Conservation (phyloP, 2,329 filamentous ascomycete species). For the Ophiostoma montium region DNA sequence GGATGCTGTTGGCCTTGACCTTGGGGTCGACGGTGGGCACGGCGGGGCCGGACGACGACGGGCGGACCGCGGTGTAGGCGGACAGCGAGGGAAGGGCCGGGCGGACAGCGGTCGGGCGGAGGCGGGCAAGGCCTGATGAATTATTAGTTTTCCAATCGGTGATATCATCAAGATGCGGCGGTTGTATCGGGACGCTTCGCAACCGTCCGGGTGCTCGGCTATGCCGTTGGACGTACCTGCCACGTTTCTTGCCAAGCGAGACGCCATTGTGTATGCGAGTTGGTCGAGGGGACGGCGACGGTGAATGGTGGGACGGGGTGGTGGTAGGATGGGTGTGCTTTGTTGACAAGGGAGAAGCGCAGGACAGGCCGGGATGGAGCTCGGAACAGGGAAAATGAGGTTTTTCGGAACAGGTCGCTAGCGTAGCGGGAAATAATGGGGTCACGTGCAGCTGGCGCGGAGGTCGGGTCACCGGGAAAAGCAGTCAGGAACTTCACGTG, state of each 20-base stretch:
- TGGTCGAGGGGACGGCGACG: slow-evolving; percentile 12
- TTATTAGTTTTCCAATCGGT: background rate
- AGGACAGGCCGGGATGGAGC: slow-evolving; percentile 9
- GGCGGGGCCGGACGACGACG: slow-evolving; percentile 40
- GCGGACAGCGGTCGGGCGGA: slow-evolving; percentile 12
- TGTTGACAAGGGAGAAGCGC: slow-evolving; percentile 24
- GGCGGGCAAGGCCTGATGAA: slow-evolving; percentile 11
- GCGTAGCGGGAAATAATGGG: slow-evolving; percentile 6
- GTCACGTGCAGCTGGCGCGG: slow-evolving; percentile 4
- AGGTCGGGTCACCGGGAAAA: background rate
- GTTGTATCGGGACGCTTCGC: background rate
- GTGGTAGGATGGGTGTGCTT: background rate
- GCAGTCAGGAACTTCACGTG: background rate
- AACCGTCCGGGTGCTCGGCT: background rate
- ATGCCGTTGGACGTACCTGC: slow-evolving; percentile 50
- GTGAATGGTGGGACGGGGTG: background rate
- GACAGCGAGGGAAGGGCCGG: slow-evolving; percentile 19
- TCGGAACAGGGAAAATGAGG: slow-evolving; percentile 22
- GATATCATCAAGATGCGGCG: background rate
- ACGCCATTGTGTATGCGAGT: slow-evolving; percentile 73
- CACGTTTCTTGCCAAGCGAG: slow-evolving; percentile 89
- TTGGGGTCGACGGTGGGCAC: slow-evolving; percentile 80
- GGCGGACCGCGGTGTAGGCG: slow-evolving; percentile 55
- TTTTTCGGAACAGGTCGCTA: slow-evolving; percentile 24
- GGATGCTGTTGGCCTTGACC: slow-evolving; percentile 90